phyloP scores from a whole-genome alignment of 2,329 filamentous ascomycete species.

The Cercospora nicotianae region DNA sequence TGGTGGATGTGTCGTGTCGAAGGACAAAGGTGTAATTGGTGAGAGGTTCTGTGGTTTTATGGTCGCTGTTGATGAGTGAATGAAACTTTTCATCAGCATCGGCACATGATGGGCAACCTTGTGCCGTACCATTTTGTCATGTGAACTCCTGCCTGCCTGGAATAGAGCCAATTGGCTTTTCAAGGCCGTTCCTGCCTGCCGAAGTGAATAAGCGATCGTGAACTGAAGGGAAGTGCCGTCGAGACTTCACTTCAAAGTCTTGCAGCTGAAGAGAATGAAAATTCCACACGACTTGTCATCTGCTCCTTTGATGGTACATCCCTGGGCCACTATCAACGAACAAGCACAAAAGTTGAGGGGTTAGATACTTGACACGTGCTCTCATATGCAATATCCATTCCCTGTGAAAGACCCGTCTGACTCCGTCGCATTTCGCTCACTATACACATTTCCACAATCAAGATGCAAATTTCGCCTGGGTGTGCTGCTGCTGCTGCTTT shows the following conservation, averaged over 20 bases:
- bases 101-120: background rate
- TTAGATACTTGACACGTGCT: constrained; percentile 2
- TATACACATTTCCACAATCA: constrained; percentile 22
- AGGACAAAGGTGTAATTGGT: background rate
- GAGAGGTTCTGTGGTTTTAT: background rate
- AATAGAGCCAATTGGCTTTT: background rate
- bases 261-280: background rate
- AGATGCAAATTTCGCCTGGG: constrained; percentile 15
- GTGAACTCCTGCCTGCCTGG: background rate
- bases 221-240: background rate
- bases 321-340: constrained; percentile 1
- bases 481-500: constrained; percentile 2
- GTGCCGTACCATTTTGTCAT: background rate
- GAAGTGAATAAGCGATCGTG: background rate
- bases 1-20: background rate
- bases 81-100: background rate
- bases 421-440: constrained; percentile 22
- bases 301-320: constrained; percentile 6
- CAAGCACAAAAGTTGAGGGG: background rate
- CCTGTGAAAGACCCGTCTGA: constrained; percentile 10
- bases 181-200: background rate
- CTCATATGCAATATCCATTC: background rate
- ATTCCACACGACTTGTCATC: background rate
- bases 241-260: background rate
- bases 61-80: background rate